These are phyloP conservation scores for Acorus calamus DNA, from an alignment of 106 monocot species.

Conservation along the genomic window DNA sequence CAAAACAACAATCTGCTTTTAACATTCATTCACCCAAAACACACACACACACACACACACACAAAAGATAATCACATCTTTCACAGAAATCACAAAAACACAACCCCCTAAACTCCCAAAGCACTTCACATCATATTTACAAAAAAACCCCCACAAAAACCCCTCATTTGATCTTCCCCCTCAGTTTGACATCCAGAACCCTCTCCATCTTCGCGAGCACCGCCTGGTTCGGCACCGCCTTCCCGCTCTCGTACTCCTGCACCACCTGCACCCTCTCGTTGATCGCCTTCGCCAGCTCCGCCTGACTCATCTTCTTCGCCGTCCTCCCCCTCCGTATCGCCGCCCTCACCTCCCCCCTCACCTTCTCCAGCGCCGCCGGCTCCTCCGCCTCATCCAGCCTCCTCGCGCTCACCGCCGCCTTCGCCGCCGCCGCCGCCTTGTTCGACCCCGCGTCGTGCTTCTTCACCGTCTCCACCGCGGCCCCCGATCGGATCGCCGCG, in stretches of 20 bases:
- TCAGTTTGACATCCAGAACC: no score
- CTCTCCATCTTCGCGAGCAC: no score
- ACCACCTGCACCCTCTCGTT: slow-evolving; percentile 81
- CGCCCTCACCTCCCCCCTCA: slow-evolving; percentile 41
- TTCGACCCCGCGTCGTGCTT: slow-evolving; percentile 62
- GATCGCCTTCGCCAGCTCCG: slow-evolving; percentile 70
- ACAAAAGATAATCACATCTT: no score
- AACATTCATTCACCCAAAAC: no score
- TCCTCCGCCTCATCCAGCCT: slow-evolving; percentile 83
- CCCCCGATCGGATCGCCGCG: slow-evolving; percentile 56
- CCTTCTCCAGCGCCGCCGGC: slow-evolving; percentile 56
- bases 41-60: no score
- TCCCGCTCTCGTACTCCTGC: slow-evolving; percentile 86
- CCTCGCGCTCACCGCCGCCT: slow-evolving; percentile 35
- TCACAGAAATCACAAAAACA: no score
- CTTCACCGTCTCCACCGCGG: slow-evolving; percentile 27
- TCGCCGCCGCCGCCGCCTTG: slow-evolving; percentile 32
- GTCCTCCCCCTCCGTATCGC: slow-evolving; percentile 70
- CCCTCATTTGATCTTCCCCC: no score
- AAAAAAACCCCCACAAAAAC: no score
- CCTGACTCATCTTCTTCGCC: slow-evolving; percentile 83
- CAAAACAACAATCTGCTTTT: no score
- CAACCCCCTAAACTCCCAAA: no score
- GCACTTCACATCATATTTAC: no score
- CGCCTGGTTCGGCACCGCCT: no score